Percentiles rank a stretch among this genome's conserved stretches.
These are phyloP conservation scores for Auricularia auricula-judae DNA, from an alignment of 768 basidiomycete species.

Conservation along the genomic window DNA sequence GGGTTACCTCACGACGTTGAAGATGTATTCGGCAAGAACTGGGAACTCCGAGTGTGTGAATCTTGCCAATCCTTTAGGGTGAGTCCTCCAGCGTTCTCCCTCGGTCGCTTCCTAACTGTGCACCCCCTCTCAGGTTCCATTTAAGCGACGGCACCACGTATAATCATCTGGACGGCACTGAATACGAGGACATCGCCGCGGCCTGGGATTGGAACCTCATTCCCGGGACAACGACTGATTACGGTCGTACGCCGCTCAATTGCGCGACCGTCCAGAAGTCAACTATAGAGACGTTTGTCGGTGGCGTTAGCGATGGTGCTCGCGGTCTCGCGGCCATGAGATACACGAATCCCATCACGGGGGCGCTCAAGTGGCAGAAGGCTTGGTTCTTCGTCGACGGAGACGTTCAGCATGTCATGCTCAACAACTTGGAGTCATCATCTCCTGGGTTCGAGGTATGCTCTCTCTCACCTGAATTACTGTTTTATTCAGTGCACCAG, in stretches of 20 bases:
- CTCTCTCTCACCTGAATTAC: not conserved
- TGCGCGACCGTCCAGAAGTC: constrained; percentile 32
- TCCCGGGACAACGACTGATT: constrained; percentile 61
- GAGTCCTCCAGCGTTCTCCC: not conserved
- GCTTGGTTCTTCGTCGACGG: constrained; percentile 62
- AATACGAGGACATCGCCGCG: constrained; percentile 64
- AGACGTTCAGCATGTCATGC: constrained; percentile 52
- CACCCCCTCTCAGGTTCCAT: constrained; percentile 41
- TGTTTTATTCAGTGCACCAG: not conserved
- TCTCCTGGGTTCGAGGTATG: constrained; percentile 24
- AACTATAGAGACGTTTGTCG: constrained; percentile 50
- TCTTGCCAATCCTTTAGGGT: constrained; percentile 1
- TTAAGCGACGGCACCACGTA: constrained; percentile 54
- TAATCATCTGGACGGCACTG: constrained; percentile 53
- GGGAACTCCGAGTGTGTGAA: constrained; percentile 58
- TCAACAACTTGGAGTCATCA: constrained; percentile 33
- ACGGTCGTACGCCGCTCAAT: constrained; percentile 39
- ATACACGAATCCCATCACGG: constrained; percentile 53
- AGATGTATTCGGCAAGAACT: constrained; percentile 50
- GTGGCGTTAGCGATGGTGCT: constrained; percentile 48
- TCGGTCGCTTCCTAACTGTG: not conserved
- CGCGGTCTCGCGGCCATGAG: constrained; percentile 48
- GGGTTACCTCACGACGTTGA: constrained; percentile 49
- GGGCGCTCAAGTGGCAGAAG: constrained; percentile 49
- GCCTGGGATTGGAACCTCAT: constrained; percentile 73